Conservation (phyloP, 176 grass and related monocot genomes). For the Triticum urartu region DNA sequence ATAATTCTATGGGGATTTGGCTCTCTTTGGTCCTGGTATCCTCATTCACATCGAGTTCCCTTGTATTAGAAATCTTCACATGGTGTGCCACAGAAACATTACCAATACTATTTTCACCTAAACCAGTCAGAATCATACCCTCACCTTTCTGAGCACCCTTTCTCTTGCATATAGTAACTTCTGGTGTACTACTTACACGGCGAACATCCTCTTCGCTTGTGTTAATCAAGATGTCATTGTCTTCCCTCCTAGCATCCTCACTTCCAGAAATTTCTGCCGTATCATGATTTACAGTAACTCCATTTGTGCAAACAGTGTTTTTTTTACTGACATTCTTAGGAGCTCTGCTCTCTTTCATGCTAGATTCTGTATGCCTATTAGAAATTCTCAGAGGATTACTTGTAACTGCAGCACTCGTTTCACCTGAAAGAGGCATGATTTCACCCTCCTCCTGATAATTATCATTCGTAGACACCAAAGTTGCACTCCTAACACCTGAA, state of each 20-base stretch:
- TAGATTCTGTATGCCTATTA: not conserved
- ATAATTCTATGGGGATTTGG: slow-evolving; percentile 27
- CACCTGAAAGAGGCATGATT: slow-evolving; percentile 26
- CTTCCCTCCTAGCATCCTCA: not conserved
- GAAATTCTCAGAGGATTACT: slow-evolving; percentile 14
- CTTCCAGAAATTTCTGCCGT: not conserved
- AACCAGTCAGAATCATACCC: slow-evolving; percentile 15
- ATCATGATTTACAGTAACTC: not conserved
- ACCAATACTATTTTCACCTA: slow-evolving; percentile 17
- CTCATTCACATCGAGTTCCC: not conserved
- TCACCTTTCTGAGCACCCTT: slow-evolving; percentile 27
- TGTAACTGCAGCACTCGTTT: slow-evolving; percentile 4
- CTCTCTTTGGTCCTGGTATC: slow-evolving; percentile 26
- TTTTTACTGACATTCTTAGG: not conserved
- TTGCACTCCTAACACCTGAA: slow-evolving; percentile 17
- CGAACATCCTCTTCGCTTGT: not conserved
- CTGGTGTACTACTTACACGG: not conserved
- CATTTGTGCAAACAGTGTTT: slow-evolving; percentile 12
- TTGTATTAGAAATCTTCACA: slow-evolving; percentile 17
- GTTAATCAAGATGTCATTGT: not conserved
- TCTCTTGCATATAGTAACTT: not conserved
- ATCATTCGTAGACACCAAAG: not conserved
- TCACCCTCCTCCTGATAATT: slow-evolving; percentile 29
- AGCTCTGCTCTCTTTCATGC: slow-evolving; percentile 8
- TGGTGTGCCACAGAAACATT: not conserved